Percentiles rank a stretch among this genome's conserved stretches.
Evolutionary conservation across 2,329 filamentous ascomycete species (phyloP).

Genomic region (Capronia epimyces): DNA sequence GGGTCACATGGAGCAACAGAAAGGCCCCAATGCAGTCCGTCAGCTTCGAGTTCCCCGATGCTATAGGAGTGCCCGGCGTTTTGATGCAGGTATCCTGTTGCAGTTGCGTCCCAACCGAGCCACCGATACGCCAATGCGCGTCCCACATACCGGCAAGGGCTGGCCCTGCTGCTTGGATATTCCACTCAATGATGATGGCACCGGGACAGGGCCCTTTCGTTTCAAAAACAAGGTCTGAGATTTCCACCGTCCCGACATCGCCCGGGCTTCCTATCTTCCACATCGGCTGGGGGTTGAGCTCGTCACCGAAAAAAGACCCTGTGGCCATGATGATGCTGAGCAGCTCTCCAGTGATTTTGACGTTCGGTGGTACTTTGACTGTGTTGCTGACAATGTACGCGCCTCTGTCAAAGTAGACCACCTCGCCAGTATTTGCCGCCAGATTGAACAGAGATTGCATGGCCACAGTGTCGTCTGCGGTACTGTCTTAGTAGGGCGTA

Average conservation of each 20-base stretch:
- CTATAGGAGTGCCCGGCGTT: conserved; percentile 30
- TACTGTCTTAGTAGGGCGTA: background rate
- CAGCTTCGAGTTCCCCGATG: conserved; percentile 27
- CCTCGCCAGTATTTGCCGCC: conserved; percentile 44
- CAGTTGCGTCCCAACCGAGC: conserved; percentile 35
- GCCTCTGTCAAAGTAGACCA: conserved; percentile 72
- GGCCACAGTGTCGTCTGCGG: conserved; percentile 53
- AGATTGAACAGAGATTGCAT: conserved; percentile 53
- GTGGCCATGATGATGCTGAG: conserved; percentile 35
- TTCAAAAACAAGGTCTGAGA: conserved; percentile 36
- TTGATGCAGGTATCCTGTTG: conserved; percentile 33
- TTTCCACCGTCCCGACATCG: conserved; percentile 35
- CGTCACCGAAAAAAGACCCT: conserved; percentile 32
- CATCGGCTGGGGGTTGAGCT: conserved; percentile 27
- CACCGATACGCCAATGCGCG: conserved; percentile 38
- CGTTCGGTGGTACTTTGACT: conserved; percentile 57
- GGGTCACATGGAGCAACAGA: conserved; percentile 60
- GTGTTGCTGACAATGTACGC: conserved; percentile 66
- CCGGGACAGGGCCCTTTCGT: conserved; percentile 35
- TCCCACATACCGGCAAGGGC: conserved; percentile 34
- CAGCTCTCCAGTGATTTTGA: conserved; percentile 57
- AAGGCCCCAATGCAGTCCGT: conserved; percentile 33
- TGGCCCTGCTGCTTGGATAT: conserved; percentile 31
- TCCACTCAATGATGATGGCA: conserved; percentile 37
- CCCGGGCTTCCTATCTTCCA: conserved; percentile 32